phyloP scores from a whole-genome alignment of 148 eudicot species.

The Spergularia marina region DNA sequence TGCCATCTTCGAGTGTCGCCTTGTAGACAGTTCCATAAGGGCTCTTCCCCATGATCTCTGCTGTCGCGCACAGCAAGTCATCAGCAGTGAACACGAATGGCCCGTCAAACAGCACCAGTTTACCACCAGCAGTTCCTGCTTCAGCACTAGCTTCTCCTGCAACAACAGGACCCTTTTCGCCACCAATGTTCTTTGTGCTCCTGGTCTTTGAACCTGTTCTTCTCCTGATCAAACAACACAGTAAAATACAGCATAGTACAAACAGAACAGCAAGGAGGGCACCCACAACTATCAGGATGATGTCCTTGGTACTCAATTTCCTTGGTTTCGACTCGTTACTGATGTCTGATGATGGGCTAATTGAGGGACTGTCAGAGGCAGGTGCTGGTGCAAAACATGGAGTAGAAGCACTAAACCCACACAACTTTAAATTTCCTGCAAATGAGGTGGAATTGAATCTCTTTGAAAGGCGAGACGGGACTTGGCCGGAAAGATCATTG shows the following conservation, averaged over 20 bases:
- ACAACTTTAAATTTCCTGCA: conserved; percentile 51
- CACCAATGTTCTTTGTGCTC: conserved; percentile 16
- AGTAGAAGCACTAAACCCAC: conserved; percentile 60
- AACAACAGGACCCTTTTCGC: conserved; percentile 23
- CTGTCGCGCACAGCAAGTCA: conserved; percentile 83
- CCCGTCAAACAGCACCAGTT: conserved; percentile 84
- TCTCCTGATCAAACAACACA: conserved; percentile 67
- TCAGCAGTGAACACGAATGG: conserved; percentile 84
- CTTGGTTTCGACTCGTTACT: conserved; percentile 10
- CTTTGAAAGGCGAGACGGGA: conserved; percentile 40
- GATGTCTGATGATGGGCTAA: conserved; percentile 5
- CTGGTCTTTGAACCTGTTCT: conserved; percentile 35
- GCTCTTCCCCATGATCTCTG: conserved; percentile 92
- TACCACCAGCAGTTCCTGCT: conserved; percentile 63
- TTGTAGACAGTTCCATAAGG: conserved; percentile 79
- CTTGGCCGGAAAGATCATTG: conserved; percentile 55
- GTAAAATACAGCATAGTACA: conserved; percentile 53
- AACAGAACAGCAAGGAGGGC: conserved; percentile 48
- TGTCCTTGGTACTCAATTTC: conserved; percentile 49
- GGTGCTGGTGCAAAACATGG: conserved; percentile 59
- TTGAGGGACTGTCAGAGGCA: conserved; percentile 31
- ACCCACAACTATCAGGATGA: conserved; percentile 65
- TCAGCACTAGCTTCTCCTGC: conserved; percentile 40
- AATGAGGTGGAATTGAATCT: conserved; percentile 51
- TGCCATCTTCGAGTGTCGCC: conserved; percentile 82